A percentile compares a stretch with the other conserved stretches of the same genome.
Evolutionary conservation across 352 stramenopile genomes (phyloP).

Genomic region (Phytophthora rubi): DNA sequence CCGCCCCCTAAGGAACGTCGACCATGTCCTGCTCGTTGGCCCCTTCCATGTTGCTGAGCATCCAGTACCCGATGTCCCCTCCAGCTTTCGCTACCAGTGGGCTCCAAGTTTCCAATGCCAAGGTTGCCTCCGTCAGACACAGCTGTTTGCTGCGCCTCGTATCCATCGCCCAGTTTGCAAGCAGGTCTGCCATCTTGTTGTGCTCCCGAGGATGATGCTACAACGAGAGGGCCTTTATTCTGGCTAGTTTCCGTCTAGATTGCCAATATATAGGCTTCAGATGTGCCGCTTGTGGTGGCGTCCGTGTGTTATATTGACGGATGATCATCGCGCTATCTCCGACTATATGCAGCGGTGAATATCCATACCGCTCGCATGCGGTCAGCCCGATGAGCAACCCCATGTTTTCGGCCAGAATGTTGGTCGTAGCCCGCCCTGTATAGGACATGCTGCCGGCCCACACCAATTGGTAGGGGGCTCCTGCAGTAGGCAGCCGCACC

Average conservation of each 20-base stretch:
- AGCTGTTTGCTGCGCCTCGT: slow-evolving; percentile 29
- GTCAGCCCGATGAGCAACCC: not conserved
- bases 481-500: too few species aligned
- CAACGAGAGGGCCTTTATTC: not conserved
- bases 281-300: not conserved
- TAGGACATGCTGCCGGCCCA: slow-evolving; percentile 6
- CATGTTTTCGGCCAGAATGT: slow-evolving; percentile 9
- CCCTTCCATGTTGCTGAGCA: too few species aligned
- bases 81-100: too few species aligned
- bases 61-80: too few species aligned
- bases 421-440: not conserved
- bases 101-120: too few species aligned
- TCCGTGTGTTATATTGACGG: not conserved
- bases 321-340: slow-evolving; percentile 12
- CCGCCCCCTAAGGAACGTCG: too few species aligned
- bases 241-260: not conserved
- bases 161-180: slow-evolving; percentile 7
- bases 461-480: too few species aligned
- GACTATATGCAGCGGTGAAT: not conserved
- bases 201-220: not conserved
- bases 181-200: slow-evolving; percentile 1
- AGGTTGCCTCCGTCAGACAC: too few species aligned
- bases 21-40: too few species aligned
- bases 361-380: not conserved
- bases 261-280: not conserved